These are phyloP conservation scores for Tolypocladium guangdongense DNA, from an alignment of 2,329 filamentous ascomycete genomes.

Conservation along the genomic window DNA sequence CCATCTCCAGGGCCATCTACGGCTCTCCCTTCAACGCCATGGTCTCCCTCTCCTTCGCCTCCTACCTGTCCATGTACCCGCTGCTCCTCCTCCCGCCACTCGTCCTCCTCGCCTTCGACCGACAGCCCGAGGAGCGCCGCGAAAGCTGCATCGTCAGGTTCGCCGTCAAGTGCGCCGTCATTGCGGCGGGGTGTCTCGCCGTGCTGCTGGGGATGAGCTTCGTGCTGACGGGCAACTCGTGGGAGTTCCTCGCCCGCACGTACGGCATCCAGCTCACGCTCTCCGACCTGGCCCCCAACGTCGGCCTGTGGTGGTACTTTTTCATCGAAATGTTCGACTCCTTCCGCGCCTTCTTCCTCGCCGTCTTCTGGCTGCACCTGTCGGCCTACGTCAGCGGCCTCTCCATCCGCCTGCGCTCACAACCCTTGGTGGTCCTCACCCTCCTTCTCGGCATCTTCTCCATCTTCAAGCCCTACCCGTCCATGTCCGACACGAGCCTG, in stretches of 20 bases:
- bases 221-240: slow-evolving; percentile 63
- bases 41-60: slow-evolving; percentile 74
- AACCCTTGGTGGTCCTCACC: slow-evolving; percentile 77
- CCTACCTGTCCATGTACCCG: slow-evolving; percentile 89
- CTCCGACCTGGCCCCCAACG: slow-evolving; percentile 87
- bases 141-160: slow-evolving; percentile 36
- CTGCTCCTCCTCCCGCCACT: slow-evolving; percentile 76
- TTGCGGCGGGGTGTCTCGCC: slow-evolving; percentile 44
- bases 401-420: slow-evolving; percentile 68
- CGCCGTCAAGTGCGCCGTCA: slow-evolving; percentile 36
- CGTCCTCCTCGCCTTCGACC: slow-evolving; percentile 69
- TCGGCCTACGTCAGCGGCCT: slow-evolving; percentile 81
- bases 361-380: slow-evolving; percentile 95
- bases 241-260: slow-evolving; percentile 79
- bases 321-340: slow-evolving; percentile 99
- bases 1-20: slow-evolving; percentile 67
- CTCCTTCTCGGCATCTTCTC: slow-evolving; percentile 83
- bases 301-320: slow-evolving; percentile 99
- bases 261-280: slow-evolving; percentile 89
- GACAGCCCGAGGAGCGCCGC: slow-evolving; percentile 27
- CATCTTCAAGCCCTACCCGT: slow-evolving; percentile 95
- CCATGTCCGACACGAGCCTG: slow-evolving; percentile 77
- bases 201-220: slow-evolving; percentile 62
- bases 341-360: slow-evolving; percentile 93
- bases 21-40: slow-evolving; percentile 67